phyloP scores from a whole-genome alignment of 441 rosid species.

The Adansonia madagascariensis region DNA sequence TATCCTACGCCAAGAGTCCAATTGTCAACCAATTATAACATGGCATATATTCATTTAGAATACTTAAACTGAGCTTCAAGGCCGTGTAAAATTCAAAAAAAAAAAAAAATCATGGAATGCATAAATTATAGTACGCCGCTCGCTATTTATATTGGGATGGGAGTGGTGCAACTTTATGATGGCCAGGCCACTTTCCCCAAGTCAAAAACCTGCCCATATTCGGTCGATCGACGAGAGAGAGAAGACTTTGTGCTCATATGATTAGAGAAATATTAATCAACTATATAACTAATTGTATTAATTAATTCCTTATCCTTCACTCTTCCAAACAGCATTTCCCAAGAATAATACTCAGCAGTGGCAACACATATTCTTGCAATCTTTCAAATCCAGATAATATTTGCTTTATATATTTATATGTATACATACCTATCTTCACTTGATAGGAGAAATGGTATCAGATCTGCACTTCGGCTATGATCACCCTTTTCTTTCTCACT shows the following conservation, averaged over 20 bases:
- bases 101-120: too few relatives aligned
- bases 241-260: conserved; percentile 36
- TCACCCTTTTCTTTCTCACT: conserved; percentile 22
- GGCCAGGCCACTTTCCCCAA: conserved; percentile 30
- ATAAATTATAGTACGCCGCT: too few relatives aligned
- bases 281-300: too few relatives aligned
- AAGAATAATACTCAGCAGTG: conserved; percentile 6
- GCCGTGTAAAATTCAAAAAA: too few relatives aligned
- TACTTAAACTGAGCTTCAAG: too few relatives aligned
- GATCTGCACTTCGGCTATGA: conserved; percentile 9
- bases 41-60: too few relatives aligned
- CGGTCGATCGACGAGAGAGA: conserved; percentile 12
- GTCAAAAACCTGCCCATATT: conserved; percentile 35
- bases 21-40: too few relatives aligned
- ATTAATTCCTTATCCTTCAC: neutral
- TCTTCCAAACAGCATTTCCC: too few relatives aligned
- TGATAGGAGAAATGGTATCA: neutral
- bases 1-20: too few relatives aligned
- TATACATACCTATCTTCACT: neutral
- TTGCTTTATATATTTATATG: neutral
- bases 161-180: conserved; percentile 16
- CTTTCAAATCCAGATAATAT: conserved; percentile 22
- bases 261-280: conserved; percentile 2
- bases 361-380: conserved; percentile 34
- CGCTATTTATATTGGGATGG: too few relatives aligned